phyloP scores from a whole-genome alignment of 2,329 filamentous ascomycete species.

The Aspergillus sp. region DNA sequence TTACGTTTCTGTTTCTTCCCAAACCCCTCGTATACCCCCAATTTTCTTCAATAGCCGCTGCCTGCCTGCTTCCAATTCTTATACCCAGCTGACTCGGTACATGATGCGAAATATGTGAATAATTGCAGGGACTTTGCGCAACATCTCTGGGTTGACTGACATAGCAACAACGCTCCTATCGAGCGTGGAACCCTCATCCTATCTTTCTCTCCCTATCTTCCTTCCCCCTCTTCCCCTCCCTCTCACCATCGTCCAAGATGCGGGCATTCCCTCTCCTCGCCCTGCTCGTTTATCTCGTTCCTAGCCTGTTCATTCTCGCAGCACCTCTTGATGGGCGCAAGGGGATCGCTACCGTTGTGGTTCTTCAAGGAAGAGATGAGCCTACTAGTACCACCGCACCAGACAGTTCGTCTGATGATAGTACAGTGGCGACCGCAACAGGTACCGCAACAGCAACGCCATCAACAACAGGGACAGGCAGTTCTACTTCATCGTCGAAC shows the following conservation, averaged over 20 bases:
- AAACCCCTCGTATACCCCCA: too few species aligned
- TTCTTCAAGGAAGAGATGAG: conserved; percentile 5
- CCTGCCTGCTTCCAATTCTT: too few species aligned
- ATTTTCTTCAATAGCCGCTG: too few species aligned
- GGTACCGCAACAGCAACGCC: conserved; percentile 7
- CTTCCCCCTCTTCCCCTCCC: too few species aligned
- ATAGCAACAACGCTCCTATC: too few species aligned
- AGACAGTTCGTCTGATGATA: conserved; percentile 2
- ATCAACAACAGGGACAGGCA: conserved; percentile 6
- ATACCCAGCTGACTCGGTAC: too few species aligned
- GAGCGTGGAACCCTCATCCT: too few species aligned
- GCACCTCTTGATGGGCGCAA: conserved; percentile 6
- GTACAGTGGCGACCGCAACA: conserved; percentile 3
- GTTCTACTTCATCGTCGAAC: conserved; percentile 4
- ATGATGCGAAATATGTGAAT: too few species aligned
- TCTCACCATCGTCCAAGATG: conserved; percentile 6
- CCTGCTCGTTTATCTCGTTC: conserved; percentile 8
- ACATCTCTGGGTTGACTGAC: too few species aligned
- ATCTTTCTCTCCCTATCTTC: too few species aligned
- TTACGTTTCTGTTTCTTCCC: too few species aligned
- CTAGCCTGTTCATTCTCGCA: conserved; percentile 9
- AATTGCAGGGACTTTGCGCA: too few species aligned
- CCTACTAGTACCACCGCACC: conserved; percentile 9
- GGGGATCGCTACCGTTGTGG: conserved; percentile 1
- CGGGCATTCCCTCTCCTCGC: conserved; percentile 7